Evolutionary conservation across 2,329 filamentous ascomycete species (phyloP), one percentile per base, ranked within the genome.

Genomic region (Cytospora mali): DNA sequence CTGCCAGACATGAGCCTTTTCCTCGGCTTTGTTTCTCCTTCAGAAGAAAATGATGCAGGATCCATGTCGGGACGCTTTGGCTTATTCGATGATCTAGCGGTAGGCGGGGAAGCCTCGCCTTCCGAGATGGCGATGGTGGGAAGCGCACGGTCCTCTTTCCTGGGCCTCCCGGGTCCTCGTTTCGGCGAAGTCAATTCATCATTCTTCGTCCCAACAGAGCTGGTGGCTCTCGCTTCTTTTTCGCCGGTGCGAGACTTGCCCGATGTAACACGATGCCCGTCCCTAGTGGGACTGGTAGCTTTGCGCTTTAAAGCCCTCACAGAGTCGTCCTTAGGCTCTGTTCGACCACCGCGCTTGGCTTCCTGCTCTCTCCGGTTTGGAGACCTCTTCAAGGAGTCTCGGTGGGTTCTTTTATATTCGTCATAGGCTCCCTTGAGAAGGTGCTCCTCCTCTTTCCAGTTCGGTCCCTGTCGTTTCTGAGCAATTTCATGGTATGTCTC

Each of bases 401-500:
- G 84, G 55, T 82, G 79, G 2, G 73, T 74, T 60, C 83, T 84
- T 67, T 81, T 84, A 68, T 84, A 86, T 31, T 84, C 83, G 62
- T 93, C 88, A 67, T 88, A 93, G 4, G 90, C 86, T 46, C 88
- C 83, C 73, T 93, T 93, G 55, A 99, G 76, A 61, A 96, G 79
- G 50, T 92, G 85, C 67, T 90, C 88, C 74, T 99, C 95, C 66
- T 94, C 88, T 73, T 94, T 89, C 92, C 93, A 97, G 64, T 92
- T 90, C 9, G 93, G 91, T 0, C 95, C 94, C 68, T 88, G 88
- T 48, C 92, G 87, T 54, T 92, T 88, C 69, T 89, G 86, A 2
- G 95, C 92, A 65, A 98, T 88, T 67, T 99, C 93, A 70, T 87
- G 90, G 74, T 98, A 99, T 0, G 91, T 89, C 69, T 91, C 86